Base-by-base conservation (phyloP, 148 eudicot genomes). In the Vaccinium darrowii region DNA sequence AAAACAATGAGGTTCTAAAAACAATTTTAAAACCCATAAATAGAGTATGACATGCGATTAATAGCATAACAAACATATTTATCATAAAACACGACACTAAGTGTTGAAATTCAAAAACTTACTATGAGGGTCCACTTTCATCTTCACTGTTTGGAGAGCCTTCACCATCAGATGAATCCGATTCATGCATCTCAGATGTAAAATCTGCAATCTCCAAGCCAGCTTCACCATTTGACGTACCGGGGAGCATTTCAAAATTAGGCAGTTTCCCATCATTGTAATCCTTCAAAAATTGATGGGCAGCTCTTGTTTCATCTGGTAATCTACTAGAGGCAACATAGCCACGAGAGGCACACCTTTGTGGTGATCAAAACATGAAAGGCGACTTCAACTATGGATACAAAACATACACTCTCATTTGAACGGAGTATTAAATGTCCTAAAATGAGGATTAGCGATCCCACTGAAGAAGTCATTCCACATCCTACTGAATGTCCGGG, bases 191-290 rank as follows among this genome's bases (percentile, higher is more conserved):
- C 74, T 89, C 92, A 43, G 88, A 84, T 86, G 87, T 69, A 51
- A 84, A 39, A 4, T 39, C 43, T 39, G 43, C 43, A 39, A 39
- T 39, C 43, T 39, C 43, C 43, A 39, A 39, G 43, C 43, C 27
- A 15, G 82, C 33, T 21, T 81, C 91, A 30, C 90, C 92, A 43
- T 81, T 80, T 14, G 90, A 87, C 78, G 82, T 79, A 50, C 92
- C 99, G 2, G 96, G 98, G 18, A 98, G 98, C 89, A 95, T 71
- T 85, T 93, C 90, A 88, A 82, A 97, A 84, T 97, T 98, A 25
- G 93, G 91, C 53, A 97, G 91, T 88, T 94, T 97, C 50, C 99
- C 99, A 80, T 95, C 99, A 62, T 95, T 92, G 63, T 95, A 97
- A 88, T 97, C 98, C 88, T 97, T 97, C 90, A 96, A 78, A 27